Percentiles rank a stretch among this genome's conserved stretches.
These are phyloP conservation scores for Syzygium grande DNA, from an alignment of 345 rosid genomes.

Conservation along the genomic window DNA sequence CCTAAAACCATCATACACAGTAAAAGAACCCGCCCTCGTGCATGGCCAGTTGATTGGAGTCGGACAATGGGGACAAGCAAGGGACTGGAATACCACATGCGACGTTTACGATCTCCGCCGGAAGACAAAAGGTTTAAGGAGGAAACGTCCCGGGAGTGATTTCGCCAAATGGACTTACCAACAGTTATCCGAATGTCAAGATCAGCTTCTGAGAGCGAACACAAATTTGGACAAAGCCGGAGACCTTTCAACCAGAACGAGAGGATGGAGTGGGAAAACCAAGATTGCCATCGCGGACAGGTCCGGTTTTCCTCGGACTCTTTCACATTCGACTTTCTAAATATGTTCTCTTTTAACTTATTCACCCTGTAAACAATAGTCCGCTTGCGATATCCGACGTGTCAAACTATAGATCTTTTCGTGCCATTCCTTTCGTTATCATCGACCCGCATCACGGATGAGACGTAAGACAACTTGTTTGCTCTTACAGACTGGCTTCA, in stretches of 20 bases:
- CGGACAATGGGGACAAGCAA: neutral
- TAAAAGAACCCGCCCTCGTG: neutral
- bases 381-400: accelerated
- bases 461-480: neutral
- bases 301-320: neutral
- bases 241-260: neutral
- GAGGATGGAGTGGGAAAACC: neutral
- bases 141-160: neutral
- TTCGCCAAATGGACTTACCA: neutral
- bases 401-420: neutral
- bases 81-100: neutral
- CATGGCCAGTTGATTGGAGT: neutral
- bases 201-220: neutral
- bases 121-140: neutral
- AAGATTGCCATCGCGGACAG: neutral
- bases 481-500: neutral
- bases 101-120: neutral
- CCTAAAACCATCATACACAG: neutral
- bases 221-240: neutral
- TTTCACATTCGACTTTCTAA: neutral
- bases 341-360: neutral
- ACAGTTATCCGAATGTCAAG: neutral
- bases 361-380: neutral
- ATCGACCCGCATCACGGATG: neutral
- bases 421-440: neutral